Conservation (phyloP, 139 green algal species). For the Chlorokybus atmophyticus region DNA sequence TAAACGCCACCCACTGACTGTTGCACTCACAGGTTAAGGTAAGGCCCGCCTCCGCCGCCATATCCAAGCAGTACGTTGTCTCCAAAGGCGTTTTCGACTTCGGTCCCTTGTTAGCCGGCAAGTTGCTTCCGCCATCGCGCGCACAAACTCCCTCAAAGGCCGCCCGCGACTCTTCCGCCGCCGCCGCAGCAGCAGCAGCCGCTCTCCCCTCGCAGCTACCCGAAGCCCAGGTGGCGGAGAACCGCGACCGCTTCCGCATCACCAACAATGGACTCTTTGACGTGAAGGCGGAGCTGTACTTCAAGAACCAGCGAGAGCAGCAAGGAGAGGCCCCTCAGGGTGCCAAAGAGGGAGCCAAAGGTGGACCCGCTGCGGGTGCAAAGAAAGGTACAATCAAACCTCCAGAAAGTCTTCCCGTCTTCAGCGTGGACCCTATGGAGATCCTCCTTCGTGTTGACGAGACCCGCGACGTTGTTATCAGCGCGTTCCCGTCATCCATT, state of each 20-base stretch:
- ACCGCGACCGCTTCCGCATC: too few relatives aligned
- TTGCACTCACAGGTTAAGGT: too few relatives aligned
- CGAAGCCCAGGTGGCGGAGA: neutral
- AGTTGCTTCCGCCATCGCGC: neutral
- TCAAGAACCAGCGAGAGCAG: too few relatives aligned
- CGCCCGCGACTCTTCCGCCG: conserved; percentile 17
- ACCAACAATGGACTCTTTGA: too few relatives aligned
- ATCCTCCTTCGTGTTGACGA: conserved; percentile 50
- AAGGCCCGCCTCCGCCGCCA: conserved; percentile 29
- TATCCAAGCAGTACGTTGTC: conserved; percentile 51
- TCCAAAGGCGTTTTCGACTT: conserved; percentile 53
- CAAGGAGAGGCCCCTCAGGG: neutral
- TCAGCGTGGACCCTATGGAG: conserved; percentile 30
- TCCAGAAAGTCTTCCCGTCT: neutral
- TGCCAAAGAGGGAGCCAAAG: neutral
- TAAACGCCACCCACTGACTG: too few relatives aligned
- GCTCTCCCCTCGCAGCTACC: too few relatives aligned
- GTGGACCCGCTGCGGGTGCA: too few relatives aligned
- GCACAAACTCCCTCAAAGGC: too few relatives aligned
- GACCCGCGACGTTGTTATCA: conserved; percentile 46
- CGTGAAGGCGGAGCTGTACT: too few relatives aligned
- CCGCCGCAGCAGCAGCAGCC: too few relatives aligned
- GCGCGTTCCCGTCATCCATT: conserved; percentile 39
- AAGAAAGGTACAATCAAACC: too few relatives aligned
- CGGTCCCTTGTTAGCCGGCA: conserved; percentile 45